A percentile compares a stretch with the other conserved stretches of the same genome.
Evolutionary conservation across 1,284 basidiomycete species (phyloP).

Genomic region (Peniophora sp.): DNA sequence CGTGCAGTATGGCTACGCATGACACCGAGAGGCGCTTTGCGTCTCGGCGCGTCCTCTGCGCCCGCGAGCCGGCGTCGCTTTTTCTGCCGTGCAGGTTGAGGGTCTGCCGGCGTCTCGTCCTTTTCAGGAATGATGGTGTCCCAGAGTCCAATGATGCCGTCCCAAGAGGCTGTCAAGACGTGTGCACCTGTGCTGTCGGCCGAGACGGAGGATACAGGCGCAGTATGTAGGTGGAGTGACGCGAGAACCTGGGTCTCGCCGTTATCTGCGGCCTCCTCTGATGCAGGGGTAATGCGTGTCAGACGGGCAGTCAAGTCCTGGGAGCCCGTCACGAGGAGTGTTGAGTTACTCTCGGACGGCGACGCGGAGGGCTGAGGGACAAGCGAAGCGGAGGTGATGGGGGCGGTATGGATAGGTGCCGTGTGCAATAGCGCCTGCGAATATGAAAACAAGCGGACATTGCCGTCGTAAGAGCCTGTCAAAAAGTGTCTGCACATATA

Average conservation of each 20-base stretch:
- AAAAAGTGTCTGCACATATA: constrained; percentile 50
- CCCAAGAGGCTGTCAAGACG: constrained; percentile 75
- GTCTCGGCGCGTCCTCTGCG: constrained; percentile 24
- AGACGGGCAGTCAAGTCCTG: constrained; percentile 75
- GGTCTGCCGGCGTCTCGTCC: constrained; percentile 49
- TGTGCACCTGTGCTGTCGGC: constrained; percentile 45
- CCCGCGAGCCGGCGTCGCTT: constrained; percentile 42
- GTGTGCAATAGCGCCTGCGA: constrained; percentile 48
- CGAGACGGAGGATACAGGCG: constrained; percentile 62
- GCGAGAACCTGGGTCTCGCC: constrained; percentile 37
- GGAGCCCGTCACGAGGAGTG: constrained; percentile 72
- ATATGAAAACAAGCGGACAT: constrained; percentile 67
- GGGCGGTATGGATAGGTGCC: constrained; percentile 49
- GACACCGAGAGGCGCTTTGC: constrained; percentile 60
- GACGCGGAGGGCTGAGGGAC: constrained; percentile 29
- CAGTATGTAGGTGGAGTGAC: constrained; percentile 69
- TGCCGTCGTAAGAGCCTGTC: constrained; percentile 77
- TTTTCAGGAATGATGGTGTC: constrained; percentile 50
- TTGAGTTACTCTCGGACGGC: constrained; percentile 27
- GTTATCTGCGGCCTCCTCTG: constrained; percentile 18
- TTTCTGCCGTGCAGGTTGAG: constrained; percentile 26
- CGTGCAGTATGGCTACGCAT: constrained; percentile 70
- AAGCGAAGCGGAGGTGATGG: constrained; percentile 68
- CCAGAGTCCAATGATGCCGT: constrained; percentile 75
- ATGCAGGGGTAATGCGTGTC: constrained; percentile 38